Evolutionary conservation across 2,329 filamentous ascomycete genomes (phyloP).

Genomic region (Plenodomus tracheiphilus): DNA sequence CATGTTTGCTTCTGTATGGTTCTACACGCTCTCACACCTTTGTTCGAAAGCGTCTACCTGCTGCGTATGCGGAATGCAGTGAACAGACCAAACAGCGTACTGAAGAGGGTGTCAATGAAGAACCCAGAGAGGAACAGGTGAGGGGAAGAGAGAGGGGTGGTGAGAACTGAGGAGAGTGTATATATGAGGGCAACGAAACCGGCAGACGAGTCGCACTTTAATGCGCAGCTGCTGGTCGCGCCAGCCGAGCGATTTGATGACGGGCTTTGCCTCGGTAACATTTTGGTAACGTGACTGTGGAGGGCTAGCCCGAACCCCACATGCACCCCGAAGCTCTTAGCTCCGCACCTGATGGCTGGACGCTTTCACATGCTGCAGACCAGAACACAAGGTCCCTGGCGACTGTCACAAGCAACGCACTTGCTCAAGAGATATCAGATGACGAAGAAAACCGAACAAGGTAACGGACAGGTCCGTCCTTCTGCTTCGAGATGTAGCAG

Average conservation of each 20-base stretch:
- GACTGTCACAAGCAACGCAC: neutral
- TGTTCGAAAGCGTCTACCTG: slow-evolving; percentile 6
- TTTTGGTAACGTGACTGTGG: neutral
- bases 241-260: slow-evolving; percentile 1
- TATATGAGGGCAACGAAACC: neutral
- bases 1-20: slow-evolving; percentile 28
- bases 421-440: neutral
- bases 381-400: too few species aligned
- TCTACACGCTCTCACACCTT: slow-evolving; percentile 3
- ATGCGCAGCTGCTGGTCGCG: neutral
- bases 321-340: neutral
- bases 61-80: slow-evolving; percentile 7
- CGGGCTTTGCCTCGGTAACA: slow-evolving; percentile 2
- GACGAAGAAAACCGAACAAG: neutral
- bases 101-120: slow-evolving; percentile 22
- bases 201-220: neutral
- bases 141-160: slow-evolving; percentile 1
- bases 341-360: neutral
- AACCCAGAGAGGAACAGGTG: slow-evolving; percentile 6
- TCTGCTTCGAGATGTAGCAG: neutral
- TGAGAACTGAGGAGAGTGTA: slow-evolving; percentile 1
- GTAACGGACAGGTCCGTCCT: neutral
- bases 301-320: neutral
- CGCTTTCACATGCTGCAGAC: neutral
- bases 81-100: neutral